phyloP scores from a whole-genome alignment of 257 asterid species.

The Plantago ovata region DNA sequence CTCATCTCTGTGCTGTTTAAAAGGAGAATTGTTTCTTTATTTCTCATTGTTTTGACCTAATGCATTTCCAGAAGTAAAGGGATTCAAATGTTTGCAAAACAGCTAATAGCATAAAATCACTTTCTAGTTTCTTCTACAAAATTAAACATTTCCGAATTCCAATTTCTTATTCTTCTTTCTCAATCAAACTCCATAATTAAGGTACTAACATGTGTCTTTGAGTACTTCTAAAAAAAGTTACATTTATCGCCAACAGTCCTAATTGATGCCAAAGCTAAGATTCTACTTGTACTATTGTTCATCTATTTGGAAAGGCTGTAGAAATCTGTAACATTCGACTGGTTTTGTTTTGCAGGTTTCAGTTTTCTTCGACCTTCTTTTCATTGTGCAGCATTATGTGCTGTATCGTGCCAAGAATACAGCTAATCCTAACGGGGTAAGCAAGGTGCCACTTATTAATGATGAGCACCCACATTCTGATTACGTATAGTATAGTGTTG shows the following conservation, averaged over 20 bases:
- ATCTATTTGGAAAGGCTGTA: not conserved
- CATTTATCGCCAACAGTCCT: not conserved
- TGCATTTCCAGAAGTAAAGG: too few relatives aligned
- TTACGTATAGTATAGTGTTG: slow-evolving; percentile 29
- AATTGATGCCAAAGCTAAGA: not conserved
- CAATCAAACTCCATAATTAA: not conserved
- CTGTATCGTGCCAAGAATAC: slow-evolving; percentile 47
- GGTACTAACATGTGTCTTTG: not conserved
- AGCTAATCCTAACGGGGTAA: slow-evolving; percentile 36
- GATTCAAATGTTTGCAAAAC: too few relatives aligned
- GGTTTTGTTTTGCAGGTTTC: slow-evolving; percentile 56
- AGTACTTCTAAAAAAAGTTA: not conserved
- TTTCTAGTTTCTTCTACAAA: too few relatives aligned
- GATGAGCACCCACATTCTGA: slow-evolving; percentile 30
- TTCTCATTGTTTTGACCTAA: too few relatives aligned
- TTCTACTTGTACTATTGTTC: not conserved
- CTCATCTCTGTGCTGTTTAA: not conserved
- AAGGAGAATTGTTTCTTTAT: too few relatives aligned
- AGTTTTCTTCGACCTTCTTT: slow-evolving; percentile 67
- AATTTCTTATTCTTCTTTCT: not conserved
- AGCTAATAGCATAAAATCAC: too few relatives aligned
- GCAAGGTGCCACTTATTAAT: slow-evolving; percentile 49
- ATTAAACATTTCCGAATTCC: not conserved
- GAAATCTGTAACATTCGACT: not conserved
- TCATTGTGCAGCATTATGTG: slow-evolving; percentile 80